phyloP scores from a whole-genome alignment of 140 eudicot genomes.

The Stevia rebaudiana region DNA sequence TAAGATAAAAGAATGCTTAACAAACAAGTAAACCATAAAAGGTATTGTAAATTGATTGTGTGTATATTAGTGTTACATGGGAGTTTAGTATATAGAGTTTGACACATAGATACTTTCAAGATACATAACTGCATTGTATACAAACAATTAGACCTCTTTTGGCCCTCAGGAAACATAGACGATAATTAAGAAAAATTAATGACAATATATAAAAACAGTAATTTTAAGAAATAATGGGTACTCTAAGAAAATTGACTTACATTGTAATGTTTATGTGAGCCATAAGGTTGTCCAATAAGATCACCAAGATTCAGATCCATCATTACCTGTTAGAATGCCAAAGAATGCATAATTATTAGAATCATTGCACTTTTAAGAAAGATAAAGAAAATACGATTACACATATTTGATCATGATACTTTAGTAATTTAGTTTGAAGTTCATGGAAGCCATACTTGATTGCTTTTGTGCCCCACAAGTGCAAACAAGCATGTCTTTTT shows the following conservation, averaged over 20 bases:
- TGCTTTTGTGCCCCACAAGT: conserved; percentile 70
- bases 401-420: background rate
- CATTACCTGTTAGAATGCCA: conserved; percentile 49
- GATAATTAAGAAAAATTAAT: background rate
- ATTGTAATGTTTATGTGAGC: conserved; percentile 71
- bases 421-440: conserved; percentile 4
- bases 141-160: background rate
- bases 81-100: too few species aligned
- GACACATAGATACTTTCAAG: too few species aligned
- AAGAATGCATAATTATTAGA: conserved; percentile 6
- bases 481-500: conserved; percentile 67
- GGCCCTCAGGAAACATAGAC: background rate
- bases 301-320: conserved; percentile 57
- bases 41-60: too few species aligned
- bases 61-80: too few species aligned
- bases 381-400: background rate
- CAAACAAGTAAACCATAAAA: too few species aligned
- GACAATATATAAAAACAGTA: background rate
- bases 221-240: background rate
- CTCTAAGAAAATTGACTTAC: conserved; percentile 26
- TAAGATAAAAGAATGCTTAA: too few species aligned
- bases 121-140: too few species aligned
- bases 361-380: conserved; percentile 5
- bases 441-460: conserved; percentile 46
- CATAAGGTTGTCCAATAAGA: conserved; percentile 75